Conservation (phyloP, 805 yeast genomes). For the Wickerhamomyces sydowiorum region DNA sequence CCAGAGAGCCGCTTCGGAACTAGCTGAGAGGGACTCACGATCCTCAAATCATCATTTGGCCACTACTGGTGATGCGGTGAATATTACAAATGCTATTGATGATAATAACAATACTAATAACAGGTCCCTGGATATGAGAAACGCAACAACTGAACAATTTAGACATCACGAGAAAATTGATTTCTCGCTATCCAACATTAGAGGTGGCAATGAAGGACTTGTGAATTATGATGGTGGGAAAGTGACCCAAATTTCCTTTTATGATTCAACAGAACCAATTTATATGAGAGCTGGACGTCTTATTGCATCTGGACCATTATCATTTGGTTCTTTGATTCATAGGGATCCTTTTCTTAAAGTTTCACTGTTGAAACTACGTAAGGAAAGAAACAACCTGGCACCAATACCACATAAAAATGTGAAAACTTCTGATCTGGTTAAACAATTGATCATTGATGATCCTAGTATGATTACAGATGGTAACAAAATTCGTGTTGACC, state of each 20-base stretch:
- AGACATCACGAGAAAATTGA: slow-evolving; percentile 1
- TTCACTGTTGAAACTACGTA: slow-evolving; percentile 19
- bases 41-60: not conserved
- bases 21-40: too few relatives aligned
- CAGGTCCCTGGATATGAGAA: not conserved
- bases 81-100: too few relatives aligned
- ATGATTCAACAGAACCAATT: slow-evolving; percentile 24
- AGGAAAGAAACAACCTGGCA: slow-evolving; percentile 19
- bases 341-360: slow-evolving; percentile 26
- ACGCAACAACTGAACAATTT: not conserved
- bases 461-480: slow-evolving; percentile 6
- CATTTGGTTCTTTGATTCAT: slow-evolving; percentile 21
- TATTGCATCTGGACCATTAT: slow-evolving; percentile 27
- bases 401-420: slow-evolving; percentile 4
- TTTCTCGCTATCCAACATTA: slow-evolving; percentile 2
- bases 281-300: slow-evolving; percentile 26
- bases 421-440: slow-evolving; percentile 11
- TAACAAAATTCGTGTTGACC: slow-evolving; percentile 15
- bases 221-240: not conserved
- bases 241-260: slow-evolving; percentile 20
- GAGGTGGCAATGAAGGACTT: not conserved
- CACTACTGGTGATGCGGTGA: not conserved
- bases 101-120: too few relatives aligned
- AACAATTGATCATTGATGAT: slow-evolving; percentile 17
- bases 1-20: too few relatives aligned